phyloP scores from a whole-genome alignment of 2,329 filamentous ascomycete species.

The Hypoxylon sp. region DNA sequence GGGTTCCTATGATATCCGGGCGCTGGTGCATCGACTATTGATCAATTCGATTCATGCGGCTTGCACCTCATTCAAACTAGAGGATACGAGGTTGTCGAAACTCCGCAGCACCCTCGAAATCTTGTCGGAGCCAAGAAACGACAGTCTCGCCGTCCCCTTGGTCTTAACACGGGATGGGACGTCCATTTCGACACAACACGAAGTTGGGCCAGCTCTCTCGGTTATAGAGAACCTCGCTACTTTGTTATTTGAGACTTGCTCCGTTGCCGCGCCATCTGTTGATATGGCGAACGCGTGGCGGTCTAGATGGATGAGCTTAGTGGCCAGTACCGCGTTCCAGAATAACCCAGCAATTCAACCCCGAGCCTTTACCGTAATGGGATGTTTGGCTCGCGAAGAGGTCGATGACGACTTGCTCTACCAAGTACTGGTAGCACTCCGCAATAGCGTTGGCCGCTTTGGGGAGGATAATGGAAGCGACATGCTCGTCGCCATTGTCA shows the following conservation, averaged over 20 bases:
- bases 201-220: conserved; percentile 63
- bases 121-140: conserved; percentile 70
- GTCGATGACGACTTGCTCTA: conserved; percentile 79
- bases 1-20: conserved; percentile 67
- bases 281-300: conserved; percentile 77
- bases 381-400: conserved; percentile 76
- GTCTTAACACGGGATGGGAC: conserved; percentile 63
- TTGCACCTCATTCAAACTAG: conserved; percentile 73
- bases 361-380: conserved; percentile 77
- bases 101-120: conserved; percentile 68
- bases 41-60: conserved; percentile 77
- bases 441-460: conserved; percentile 74
- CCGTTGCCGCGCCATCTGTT: conserved; percentile 71
- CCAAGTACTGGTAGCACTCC: conserved; percentile 75
- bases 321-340: conserved; percentile 79
- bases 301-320: conserved; percentile 79
- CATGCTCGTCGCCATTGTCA: conserved; percentile 77
- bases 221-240: conserved; percentile 72
- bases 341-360: conserved; percentile 79
- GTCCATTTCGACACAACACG: conserved; percentile 67
- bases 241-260: conserved; percentile 73
- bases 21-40: conserved; percentile 72
- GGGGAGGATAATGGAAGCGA: conserved; percentile 73
- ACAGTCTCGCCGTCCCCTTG: conserved; percentile 66
- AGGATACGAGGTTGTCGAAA: conserved; percentile 69